Conservation (phyloP, 345 rosid species). For the Gynandropsis gynandra region DNA sequence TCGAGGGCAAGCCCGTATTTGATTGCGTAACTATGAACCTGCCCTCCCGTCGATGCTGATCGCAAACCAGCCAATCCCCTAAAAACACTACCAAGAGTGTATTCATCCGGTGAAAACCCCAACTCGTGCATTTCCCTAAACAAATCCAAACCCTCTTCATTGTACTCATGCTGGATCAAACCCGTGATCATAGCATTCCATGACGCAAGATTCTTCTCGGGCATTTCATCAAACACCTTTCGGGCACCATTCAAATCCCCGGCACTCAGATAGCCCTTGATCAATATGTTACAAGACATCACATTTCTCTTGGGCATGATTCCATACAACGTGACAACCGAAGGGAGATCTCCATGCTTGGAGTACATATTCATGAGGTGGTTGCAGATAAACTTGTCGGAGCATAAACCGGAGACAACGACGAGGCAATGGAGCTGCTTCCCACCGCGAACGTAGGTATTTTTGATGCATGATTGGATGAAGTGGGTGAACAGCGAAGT, state of each 20-base stretch:
- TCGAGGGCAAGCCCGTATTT: conserved; percentile 47
- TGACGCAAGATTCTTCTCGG: conserved; percentile 49
- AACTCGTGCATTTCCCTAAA: conserved; percentile 43
- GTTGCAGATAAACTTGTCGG: conserved; percentile 54
- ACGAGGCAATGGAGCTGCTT: conserved; percentile 65
- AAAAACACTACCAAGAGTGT: conserved; percentile 54
- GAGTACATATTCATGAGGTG: conserved; percentile 70
- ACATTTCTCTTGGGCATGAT: conserved; percentile 45
- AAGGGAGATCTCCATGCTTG: conserved; percentile 45
- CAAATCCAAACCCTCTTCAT: conserved; percentile 50
- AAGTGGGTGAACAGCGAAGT: conserved; percentile 49
- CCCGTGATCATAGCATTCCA: conserved; percentile 71
- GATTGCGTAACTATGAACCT: conserved; percentile 43
- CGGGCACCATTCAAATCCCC: conserved; percentile 48
- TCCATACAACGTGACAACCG: conserved; percentile 38
- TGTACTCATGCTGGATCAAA: conserved; percentile 42
- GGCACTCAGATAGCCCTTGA: conserved; percentile 34
- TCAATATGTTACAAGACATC: conserved; percentile 76
- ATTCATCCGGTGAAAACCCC: conserved; percentile 54
- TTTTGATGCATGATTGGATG: conserved; percentile 40
- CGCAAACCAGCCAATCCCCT: conserved; percentile 59
- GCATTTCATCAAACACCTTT: conserved; percentile 61
- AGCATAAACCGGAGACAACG: conserved; percentile 56
- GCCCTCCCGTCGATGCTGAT: conserved; percentile 37
- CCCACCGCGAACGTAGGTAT: conserved; percentile 30